phyloP scores from a whole-genome alignment of 2,329 filamentous ascomycete species.

The Claviceps purpurea region DNA sequence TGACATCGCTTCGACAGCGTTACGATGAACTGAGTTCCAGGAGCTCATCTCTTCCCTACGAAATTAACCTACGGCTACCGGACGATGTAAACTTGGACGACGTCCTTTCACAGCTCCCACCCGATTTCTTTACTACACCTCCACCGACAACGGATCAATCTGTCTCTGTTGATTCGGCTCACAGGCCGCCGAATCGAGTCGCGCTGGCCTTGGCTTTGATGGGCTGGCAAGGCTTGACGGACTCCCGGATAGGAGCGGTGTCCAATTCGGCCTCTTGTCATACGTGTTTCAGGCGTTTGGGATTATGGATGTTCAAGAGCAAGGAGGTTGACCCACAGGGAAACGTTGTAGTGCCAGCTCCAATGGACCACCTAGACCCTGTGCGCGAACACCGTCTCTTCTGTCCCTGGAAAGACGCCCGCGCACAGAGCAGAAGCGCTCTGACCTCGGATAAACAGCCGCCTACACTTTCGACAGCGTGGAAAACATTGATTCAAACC shows the following conservation, averaged over 20 bases:
- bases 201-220: constrained; percentile 58
- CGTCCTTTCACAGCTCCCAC: constrained; percentile 35
- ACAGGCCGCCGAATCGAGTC: constrained; percentile 36
- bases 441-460: constrained; percentile 20
- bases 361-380: constrained; percentile 55
- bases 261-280: constrained; percentile 67
- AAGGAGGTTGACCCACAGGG: constrained; percentile 48
- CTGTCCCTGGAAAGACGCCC: constrained; percentile 63
- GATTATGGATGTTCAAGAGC: constrained; percentile 86
- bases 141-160: constrained; percentile 16
- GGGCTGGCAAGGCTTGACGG: constrained; percentile 59
- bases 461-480: constrained; percentile 29
- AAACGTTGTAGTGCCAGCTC: constrained; percentile 41
- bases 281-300: constrained; percentile 76
- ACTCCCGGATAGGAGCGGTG: constrained; percentile 41
- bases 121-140: constrained; percentile 39
- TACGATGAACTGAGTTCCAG: constrained; percentile 49
- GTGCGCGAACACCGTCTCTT: constrained; percentile 67
- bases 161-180: constrained; percentile 13
- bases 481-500: constrained; percentile 40
- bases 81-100: constrained; percentile 36
- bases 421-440: constrained; percentile 38
- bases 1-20: constrained; percentile 45
- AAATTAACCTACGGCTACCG: constrained; percentile 47
- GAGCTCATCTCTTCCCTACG: constrained; percentile 44